These are phyloP conservation scores for Ogataea paraovalis DNA, from an alignment of 805 yeast genomes.

Conservation along the genomic window DNA sequence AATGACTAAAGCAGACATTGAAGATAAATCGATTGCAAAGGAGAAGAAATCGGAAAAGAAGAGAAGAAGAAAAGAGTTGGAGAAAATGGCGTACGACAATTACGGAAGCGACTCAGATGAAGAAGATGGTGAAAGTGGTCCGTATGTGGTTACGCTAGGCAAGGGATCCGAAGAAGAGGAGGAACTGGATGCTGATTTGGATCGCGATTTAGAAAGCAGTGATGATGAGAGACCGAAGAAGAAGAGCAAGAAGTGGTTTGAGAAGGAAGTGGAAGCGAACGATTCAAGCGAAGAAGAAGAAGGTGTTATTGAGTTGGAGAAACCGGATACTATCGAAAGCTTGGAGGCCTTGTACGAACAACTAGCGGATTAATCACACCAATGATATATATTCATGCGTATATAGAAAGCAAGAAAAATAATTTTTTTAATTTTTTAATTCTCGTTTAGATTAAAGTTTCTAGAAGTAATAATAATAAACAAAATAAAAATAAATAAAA, in stretches of 20 bases:
- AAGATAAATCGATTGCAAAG: constrained; percentile 73
- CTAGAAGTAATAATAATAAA: neutral
- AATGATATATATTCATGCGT: neutral
- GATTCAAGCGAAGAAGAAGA: constrained; percentile 19
- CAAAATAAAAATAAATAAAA: neutral
- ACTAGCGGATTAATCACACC: constrained; percentile 31
- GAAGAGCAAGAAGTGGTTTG: constrained; percentile 49
- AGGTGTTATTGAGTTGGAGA: constrained; percentile 67
- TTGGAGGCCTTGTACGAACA: constrained; percentile 78
- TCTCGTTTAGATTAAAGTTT: neutral
- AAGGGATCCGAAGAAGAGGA: constrained; percentile 19
- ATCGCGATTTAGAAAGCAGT: constrained; percentile 40
- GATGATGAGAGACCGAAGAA: constrained; percentile 29
- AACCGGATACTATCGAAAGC: constrained; percentile 89
- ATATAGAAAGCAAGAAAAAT: neutral
- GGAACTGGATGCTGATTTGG: constrained; percentile 35
- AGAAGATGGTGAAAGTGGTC: constrained; percentile 17
- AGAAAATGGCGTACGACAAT: constrained; percentile 48
- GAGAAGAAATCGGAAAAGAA: constrained; percentile 84
- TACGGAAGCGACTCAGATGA: constrained; percentile 30
- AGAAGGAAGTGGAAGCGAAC: constrained; percentile 27
- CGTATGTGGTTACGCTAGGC: constrained; percentile 24
- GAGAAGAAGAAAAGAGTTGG: constrained; percentile 78
- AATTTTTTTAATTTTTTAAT: neutral
- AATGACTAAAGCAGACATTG: constrained; percentile 69